Percentiles rank a stretch among this genome's conserved stretches.
phyloP scores from a whole-genome alignment of 2,329 filamentous ascomycete species.

The Leptographium wingfieldii region DNA sequence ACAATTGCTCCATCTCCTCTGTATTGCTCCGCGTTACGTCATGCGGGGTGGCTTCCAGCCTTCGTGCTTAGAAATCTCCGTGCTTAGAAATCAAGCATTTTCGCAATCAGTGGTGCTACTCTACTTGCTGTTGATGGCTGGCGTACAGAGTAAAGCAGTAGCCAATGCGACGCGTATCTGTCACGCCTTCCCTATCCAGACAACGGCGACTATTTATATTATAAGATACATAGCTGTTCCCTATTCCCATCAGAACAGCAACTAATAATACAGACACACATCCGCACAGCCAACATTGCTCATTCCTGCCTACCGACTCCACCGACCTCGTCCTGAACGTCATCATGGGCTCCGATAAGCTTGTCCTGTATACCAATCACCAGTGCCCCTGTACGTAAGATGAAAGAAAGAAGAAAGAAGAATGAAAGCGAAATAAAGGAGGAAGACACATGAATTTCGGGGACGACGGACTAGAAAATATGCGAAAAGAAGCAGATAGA shows the following conservation, averaged over 20 bases:
- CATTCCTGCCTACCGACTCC: neutral
- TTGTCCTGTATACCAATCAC: slow-evolving; percentile 15
- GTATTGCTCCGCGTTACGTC: neutral
- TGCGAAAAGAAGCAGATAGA: neutral
- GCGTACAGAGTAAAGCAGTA: neutral
- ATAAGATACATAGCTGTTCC: neutral
- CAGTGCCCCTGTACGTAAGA: slow-evolving; percentile 12
- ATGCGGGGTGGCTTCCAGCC: neutral
- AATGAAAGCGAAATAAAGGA: neutral
- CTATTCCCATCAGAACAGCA: neutral
- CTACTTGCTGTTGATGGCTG: neutral
- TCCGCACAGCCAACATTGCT: neutral
- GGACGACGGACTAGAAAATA: neutral
- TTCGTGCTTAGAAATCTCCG: neutral
- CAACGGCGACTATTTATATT: neutral
- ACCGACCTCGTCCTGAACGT: neutral
- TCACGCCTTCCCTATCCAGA: neutral
- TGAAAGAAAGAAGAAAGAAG: too few relatives aligned
- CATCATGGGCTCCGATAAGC: slow-evolving; percentile 7
- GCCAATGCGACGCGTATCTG: neutral
- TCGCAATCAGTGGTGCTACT: neutral
- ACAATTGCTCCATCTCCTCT: too few relatives aligned
- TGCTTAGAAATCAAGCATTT: neutral
- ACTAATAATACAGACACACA: neutral
- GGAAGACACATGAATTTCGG: neutral